Conservation (phyloP, 2,329 filamentous ascomycete species). For the Canariomyces notabilis region DNA sequence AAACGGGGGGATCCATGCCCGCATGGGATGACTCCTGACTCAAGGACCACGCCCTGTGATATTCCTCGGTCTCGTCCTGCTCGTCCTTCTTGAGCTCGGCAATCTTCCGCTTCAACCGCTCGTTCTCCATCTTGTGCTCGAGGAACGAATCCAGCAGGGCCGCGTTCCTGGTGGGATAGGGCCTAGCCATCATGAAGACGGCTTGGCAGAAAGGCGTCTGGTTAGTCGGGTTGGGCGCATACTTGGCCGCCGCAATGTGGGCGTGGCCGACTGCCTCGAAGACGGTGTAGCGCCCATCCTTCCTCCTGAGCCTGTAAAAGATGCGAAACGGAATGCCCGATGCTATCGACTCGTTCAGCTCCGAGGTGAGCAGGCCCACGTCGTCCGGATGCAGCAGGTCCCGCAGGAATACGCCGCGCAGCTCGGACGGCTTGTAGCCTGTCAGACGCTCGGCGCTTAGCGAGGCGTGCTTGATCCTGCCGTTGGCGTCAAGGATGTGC, state of each 20-base stretch:
- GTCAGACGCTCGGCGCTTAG: slow-evolving; percentile 70
- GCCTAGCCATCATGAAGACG: slow-evolving; percentile 88
- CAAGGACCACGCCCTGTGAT: no score
- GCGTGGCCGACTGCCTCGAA: slow-evolving; percentile 92
- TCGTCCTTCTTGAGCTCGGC: slow-evolving; percentile 82
- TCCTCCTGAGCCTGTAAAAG: slow-evolving; percentile 78
- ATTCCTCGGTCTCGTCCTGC: slow-evolving; percentile 68
- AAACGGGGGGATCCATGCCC: slow-evolving; percentile 42
- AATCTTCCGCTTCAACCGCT: slow-evolving; percentile 77
- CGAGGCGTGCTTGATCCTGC: slow-evolving; percentile 80
- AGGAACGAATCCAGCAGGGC: slow-evolving; percentile 84
- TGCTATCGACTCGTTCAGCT: slow-evolving; percentile 85
- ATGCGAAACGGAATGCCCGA: slow-evolving; percentile 74
- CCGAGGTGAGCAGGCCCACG: slow-evolving; percentile 72
- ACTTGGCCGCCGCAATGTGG: slow-evolving; percentile 69
- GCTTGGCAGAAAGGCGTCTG: slow-evolving; percentile 72
- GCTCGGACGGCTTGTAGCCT: slow-evolving; percentile 65
- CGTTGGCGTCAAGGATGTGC: slow-evolving; percentile 80
- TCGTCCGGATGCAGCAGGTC: slow-evolving; percentile 86
- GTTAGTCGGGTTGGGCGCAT: slow-evolving; percentile 58
- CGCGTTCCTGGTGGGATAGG: slow-evolving; percentile 85
- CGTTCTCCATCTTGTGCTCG: slow-evolving; percentile 95
- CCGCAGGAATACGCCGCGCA: slow-evolving; percentile 70
- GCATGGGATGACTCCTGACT: neutral
- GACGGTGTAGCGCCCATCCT: slow-evolving; percentile 68